A percentile compares a stretch with the other conserved stretches of the same genome.
These are phyloP conservation scores for Ganoderma leucocontextum DNA, from an alignment of 1,284 basidiomycete species.

Conservation along the genomic window DNA sequence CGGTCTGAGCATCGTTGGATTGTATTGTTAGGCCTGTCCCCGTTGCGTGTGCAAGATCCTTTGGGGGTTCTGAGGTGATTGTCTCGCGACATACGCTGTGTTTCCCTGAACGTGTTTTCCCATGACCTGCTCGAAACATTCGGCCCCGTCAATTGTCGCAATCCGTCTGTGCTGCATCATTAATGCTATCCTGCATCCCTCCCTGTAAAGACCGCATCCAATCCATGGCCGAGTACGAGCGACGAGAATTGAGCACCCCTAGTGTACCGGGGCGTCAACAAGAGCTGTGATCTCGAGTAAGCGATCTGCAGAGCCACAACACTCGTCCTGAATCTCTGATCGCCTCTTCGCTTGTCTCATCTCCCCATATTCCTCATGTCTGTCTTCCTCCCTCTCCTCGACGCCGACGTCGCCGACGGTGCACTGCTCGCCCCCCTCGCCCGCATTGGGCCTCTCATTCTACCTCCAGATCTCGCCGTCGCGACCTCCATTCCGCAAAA, in stretches of 20 bases:
- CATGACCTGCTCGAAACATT: background rate
- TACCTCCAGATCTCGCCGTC: constrained; percentile 48
- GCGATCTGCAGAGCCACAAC: constrained; percentile 16
- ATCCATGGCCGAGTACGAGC: background rate
- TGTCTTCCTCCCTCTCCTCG: constrained; percentile 69
- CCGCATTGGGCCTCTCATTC: constrained; percentile 80
- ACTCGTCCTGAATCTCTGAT: constrained; percentile 23
- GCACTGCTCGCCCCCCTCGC: constrained; percentile 67
- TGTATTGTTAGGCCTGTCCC: background rate
- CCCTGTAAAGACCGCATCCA: background rate
- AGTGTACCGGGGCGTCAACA: too few relatives aligned
- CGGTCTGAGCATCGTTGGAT: background rate
- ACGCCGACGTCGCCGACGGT: constrained; percentile 49
- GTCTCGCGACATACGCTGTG: background rate
- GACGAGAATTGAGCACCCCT: too few relatives aligned
- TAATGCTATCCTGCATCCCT: background rate
- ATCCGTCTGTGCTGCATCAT: background rate
- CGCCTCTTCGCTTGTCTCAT: constrained; percentile 18
- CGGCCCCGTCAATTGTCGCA: background rate
- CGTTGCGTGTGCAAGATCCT: background rate
- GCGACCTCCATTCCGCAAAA: constrained; percentile 41
- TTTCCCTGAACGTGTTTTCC: too few relatives aligned
- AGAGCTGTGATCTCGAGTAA: constrained; percentile 13
- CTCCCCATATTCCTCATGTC: constrained; percentile 48
- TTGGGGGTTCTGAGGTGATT: background rate